phyloP scores from a whole-genome alignment of 192 early-diverging fungal species.

The Podila epicladia region DNA sequence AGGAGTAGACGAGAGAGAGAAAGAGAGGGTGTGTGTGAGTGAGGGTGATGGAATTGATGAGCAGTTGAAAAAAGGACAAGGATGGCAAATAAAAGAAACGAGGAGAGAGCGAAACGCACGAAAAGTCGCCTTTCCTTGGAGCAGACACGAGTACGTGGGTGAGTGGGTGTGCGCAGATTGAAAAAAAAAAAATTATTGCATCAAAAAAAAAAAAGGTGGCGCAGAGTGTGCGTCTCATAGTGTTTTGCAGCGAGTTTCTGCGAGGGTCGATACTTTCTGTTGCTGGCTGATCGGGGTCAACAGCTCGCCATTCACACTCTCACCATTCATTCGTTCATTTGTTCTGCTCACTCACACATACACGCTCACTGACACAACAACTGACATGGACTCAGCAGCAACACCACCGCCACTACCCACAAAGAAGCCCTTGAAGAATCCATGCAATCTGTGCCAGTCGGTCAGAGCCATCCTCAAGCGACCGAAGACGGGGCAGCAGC shows the following conservation, averaged over 20 bases:
- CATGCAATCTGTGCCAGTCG: constrained; percentile 63
- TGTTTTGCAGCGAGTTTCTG: neutral
- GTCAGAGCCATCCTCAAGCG: constrained; percentile 87
- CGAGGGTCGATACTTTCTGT: neutral
- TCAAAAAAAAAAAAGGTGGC: neutral
- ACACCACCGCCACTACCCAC: constrained; percentile 1
- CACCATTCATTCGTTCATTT: neutral
- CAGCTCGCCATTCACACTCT: neutral
- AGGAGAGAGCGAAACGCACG: no score
- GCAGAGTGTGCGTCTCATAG: neutral
- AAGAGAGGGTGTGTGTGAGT: neutral
- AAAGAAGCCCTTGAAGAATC: constrained; percentile 36
- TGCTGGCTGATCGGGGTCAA: neutral
- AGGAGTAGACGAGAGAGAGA: neutral
- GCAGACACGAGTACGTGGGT: no score
- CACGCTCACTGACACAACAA: neutral
- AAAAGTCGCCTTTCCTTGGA: neutral
- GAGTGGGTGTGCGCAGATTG: no score
- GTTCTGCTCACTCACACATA: neutral
- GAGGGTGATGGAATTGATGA: neutral
- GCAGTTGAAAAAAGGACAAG: neutral
- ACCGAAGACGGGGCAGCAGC: constrained; percentile 90
- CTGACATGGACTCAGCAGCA: neutral
- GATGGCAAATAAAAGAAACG: neutral
- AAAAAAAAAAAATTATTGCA: no score